These are phyloP conservation scores for Austroboletus olivaceoglutinosus DNA, from an alignment of 1,284 basidiomycete genomes.

Conservation along the genomic window DNA sequence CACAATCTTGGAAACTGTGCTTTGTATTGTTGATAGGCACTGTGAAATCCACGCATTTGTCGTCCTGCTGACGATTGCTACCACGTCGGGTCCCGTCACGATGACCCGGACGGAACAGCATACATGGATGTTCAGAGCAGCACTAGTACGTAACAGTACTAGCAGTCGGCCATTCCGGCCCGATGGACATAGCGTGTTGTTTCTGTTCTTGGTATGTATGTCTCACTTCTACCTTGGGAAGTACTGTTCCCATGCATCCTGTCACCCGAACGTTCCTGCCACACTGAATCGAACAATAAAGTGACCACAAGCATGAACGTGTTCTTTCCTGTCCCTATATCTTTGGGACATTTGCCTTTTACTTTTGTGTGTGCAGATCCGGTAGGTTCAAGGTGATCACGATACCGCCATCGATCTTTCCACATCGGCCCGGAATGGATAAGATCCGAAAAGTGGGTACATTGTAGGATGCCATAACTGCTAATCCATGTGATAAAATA, in stretches of 20 bases:
- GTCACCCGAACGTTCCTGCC: neutral
- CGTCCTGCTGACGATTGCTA: neutral
- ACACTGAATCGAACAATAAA: neutral
- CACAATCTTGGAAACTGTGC: neutral
- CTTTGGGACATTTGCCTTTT: too few relatives aligned
- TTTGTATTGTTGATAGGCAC: neutral
- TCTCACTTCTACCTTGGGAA: neutral
- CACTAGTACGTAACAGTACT: neutral
- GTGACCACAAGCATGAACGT: neutral
- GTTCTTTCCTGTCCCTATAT: neutral
- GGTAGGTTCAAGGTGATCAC: too few relatives aligned
- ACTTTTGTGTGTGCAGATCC: too few relatives aligned
- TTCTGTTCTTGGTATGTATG: neutral
- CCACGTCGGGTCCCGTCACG: neutral
- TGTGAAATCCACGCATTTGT: conserved; percentile 12
- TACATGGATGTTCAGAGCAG: neutral
- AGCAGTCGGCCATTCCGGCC: conserved; percentile 2
- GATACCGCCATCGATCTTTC: too few relatives aligned
- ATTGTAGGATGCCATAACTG: too few relatives aligned
- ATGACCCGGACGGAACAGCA: conserved; percentile 20
- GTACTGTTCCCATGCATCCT: neutral
- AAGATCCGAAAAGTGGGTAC: too few relatives aligned
- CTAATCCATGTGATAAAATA: too few relatives aligned
- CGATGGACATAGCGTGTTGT: neutral
- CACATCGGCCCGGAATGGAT: too few relatives aligned